These are phyloP conservation scores for Scheffersomyces coipomensis DNA, from an alignment of 805 yeast genomes.

Conservation along the genomic window DNA sequence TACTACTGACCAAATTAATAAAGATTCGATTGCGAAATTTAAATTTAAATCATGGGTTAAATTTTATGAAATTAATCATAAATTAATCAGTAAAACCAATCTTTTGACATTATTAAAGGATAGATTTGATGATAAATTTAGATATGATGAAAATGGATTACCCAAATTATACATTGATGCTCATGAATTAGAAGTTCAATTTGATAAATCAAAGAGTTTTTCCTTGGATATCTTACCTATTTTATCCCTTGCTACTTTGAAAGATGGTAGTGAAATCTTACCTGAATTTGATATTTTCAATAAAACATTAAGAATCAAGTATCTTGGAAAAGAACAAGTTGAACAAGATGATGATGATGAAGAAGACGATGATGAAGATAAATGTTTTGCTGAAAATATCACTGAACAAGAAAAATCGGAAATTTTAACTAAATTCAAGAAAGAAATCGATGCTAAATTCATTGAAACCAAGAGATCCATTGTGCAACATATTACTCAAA, in stretches of 20 bases:
- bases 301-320: constrained; percentile 16
- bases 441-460: constrained; percentile 74
- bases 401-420: constrained; percentile 55
- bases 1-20: constrained; percentile 42
- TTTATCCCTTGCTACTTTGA: constrained; percentile 52
- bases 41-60: constrained; percentile 62
- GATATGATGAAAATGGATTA: constrained; percentile 78
- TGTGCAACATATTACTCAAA: constrained; percentile 69
- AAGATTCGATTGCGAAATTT: constrained; percentile 40
- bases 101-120: constrained; percentile 69
- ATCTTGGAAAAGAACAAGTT: constrained; percentile 13
- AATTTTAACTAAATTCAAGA: constrained; percentile 60
- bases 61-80: constrained; percentile 58
- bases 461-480: constrained; percentile 89
- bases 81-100: constrained; percentile 63
- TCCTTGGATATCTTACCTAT: constrained; percentile 61
- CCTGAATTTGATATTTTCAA: constrained; percentile 55
- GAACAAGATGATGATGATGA: constrained; percentile 20
- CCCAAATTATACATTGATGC: constrained; percentile 81
- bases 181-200: constrained; percentile 68
- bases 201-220: constrained; percentile 54
- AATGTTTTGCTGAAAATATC: constrained; percentile 56
- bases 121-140: constrained; percentile 75
- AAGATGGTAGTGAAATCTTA: constrained; percentile 53
- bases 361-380: constrained; percentile 25